Percentiles rank a stretch among this genome's conserved stretches.
Evolutionary conservation across 129 eudicot species (phyloP).

Genomic region (Calendula officinalis): DNA sequence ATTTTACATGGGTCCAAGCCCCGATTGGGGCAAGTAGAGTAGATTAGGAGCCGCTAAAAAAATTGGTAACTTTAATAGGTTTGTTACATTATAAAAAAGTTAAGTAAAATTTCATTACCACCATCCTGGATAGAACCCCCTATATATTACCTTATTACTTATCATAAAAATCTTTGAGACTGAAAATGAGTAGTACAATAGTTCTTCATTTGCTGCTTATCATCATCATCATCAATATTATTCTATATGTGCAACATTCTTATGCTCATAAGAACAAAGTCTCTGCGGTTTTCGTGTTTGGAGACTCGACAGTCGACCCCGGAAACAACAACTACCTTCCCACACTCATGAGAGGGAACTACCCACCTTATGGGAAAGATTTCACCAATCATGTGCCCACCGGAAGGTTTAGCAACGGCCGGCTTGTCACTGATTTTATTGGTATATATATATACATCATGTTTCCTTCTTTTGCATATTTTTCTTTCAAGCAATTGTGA

Average conservation of each 20-base stretch:
- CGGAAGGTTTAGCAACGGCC: slow-evolving; percentile 67
- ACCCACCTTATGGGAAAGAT: slow-evolving; percentile 66
- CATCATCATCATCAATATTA: slow-evolving; percentile 1
- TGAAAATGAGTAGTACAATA: slow-evolving; percentile 6
- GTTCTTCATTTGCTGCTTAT: not conserved
- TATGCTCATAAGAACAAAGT: slow-evolving; percentile 11
- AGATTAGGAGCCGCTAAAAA: no score
- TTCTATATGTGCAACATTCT: slow-evolving; percentile 13
- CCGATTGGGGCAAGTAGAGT: no score
- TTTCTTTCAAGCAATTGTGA: no score
- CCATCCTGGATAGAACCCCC: no score
- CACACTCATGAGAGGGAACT: slow-evolving; percentile 38
- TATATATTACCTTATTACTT: not conserved
- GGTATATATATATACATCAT: slow-evolving; percentile 20
- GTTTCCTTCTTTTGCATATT: no score
- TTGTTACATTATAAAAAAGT: no score
- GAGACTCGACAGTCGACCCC: slow-evolving; percentile 68
- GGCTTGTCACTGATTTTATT: slow-evolving; percentile 46
- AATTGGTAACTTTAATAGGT: no score
- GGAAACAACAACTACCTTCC: slow-evolving; percentile 57
- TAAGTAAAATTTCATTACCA: no score
- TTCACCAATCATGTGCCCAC: slow-evolving; percentile 46
- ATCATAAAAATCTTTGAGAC: not conserved
- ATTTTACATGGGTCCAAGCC: no score
- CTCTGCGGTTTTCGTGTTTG: slow-evolving; percentile 27